Evolutionary conservation across 2,329 filamentous ascomycete species (phyloP).

Genomic region (Microcyclosporella mali): DNA sequence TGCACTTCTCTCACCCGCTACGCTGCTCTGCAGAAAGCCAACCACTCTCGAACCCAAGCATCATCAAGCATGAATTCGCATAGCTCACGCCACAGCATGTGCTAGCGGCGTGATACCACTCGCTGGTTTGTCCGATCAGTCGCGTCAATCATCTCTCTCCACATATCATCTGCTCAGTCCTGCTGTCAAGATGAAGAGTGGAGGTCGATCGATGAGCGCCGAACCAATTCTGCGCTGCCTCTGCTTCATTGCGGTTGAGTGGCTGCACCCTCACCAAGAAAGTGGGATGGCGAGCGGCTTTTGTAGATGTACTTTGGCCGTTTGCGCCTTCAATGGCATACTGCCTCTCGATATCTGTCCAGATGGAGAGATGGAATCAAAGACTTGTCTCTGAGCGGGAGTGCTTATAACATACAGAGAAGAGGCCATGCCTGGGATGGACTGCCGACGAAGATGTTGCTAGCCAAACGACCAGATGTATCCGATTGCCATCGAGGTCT

Average conservation of each 20-base stretch:
- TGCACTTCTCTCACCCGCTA: conserved; percentile 44
- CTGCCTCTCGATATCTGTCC: conserved; percentile 52
- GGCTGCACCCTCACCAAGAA: conserved; percentile 17
- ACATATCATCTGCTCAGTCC: conserved; percentile 11
- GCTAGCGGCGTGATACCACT: conserved; percentile 47
- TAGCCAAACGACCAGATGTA: conserved; percentile 25
- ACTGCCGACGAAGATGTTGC: conserved; percentile 8
- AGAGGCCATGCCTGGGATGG: conserved; percentile 15
- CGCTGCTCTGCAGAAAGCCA: conserved; percentile 33
- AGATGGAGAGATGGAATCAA: conserved; percentile 70
- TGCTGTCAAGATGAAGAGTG: conserved; percentile 39
- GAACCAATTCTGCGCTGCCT: conserved; percentile 36
- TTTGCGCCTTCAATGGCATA: conserved; percentile 36
- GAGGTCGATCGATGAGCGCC: conserved; percentile 53
- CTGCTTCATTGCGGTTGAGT: conserved; percentile 10
- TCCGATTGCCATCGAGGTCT: conserved; percentile 8
- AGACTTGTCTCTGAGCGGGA: conserved; percentile 85
- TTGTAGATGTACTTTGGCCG: conserved; percentile 96
- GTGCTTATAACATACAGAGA: conserved; percentile 71
- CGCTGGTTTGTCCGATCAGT: conserved; percentile 50
- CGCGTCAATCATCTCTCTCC: conserved; percentile 60
- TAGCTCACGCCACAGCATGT: conserved; percentile 44
- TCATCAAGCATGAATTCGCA: conserved; percentile 36
- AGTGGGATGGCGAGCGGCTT: conserved; percentile 63
- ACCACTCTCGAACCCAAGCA: conserved; percentile 43